Evolutionary conservation across 139 green algal genomes (phyloP), one percentile per base, ranked within the genome.

Genomic region (Trebouxia sp.): DNA sequence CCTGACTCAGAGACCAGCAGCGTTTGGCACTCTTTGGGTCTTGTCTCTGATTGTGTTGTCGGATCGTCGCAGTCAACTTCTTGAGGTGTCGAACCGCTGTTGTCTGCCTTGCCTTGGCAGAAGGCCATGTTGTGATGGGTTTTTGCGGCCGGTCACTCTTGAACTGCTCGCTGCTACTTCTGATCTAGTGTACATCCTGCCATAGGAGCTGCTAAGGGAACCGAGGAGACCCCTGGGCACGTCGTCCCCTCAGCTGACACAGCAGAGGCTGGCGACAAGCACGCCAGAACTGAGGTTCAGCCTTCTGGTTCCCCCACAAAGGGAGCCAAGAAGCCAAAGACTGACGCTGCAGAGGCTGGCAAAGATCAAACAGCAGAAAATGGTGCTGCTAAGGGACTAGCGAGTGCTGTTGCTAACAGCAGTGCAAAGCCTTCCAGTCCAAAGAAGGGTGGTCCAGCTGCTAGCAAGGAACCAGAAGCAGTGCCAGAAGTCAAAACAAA

Each of bases 231-330:
- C 39, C 41, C 69, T 24, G 69, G 41, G 24, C 42, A 55, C 28
- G 42, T 58, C 6, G 69, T 51, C 4, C 41, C 42, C 9, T n/a
- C 38, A 51, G 67, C 67, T 51, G 67, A 55, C 26, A 76, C 17
- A 22, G 41, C 42, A 55, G 69, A 78, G n/a, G 69, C 42, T 24
- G 69, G 69, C 10, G 62, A 72, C 62, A 72, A 72, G 43, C 62
- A 72, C 62, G 62, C 62, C 32, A 72, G 62, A 45, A 72, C 62
- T 24, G 62, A 72, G 32, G 62, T 17, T 45, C 32, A 72, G 62
- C 12, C 62, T 72, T 30, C 62, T 30, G 62, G 62, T 12, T 72
- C 62, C 4, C 62, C 62, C 11, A 72, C 24, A 22, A 72, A 72
- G 62, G 62, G 62, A 1, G 28, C 62, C 17, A 72, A 72, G 62